A percentile compares a stretch with the other conserved stretches of the same genome.
Conservation (phyloP, 441 rosid genomes). For the Arabidopsis hybrid region DNA sequence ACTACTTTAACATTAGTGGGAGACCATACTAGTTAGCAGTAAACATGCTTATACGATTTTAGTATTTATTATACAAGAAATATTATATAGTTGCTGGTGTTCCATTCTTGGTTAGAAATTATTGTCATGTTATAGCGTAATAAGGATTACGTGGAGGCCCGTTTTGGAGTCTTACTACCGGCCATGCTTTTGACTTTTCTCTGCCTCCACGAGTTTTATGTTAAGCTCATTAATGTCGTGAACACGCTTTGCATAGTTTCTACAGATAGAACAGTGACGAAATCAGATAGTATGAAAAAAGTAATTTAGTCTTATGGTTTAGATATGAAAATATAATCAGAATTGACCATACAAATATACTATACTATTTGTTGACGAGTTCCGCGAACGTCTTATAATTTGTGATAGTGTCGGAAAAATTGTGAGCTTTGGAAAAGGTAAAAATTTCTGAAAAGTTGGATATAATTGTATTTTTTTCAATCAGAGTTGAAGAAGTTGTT, state of each 20-base stretch:
- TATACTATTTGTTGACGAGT: neutral
- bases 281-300: neutral
- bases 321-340: neutral
- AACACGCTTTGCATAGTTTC: constrained; percentile 32
- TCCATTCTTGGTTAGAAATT: neutral
- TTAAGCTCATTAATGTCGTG: constrained; percentile 34
- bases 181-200: constrained; percentile 39
- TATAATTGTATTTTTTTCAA: too few relatives aligned
- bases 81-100: too few relatives aligned
- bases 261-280: constrained; percentile 1
- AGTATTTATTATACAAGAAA: too few relatives aligned
- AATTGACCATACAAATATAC: neutral
- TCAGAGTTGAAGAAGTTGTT: too few relatives aligned
- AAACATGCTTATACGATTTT: neutral
- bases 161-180: constrained; percentile 35
- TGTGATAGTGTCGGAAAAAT: too few relatives aligned
- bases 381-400: too few relatives aligned
- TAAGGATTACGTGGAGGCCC: constrained; percentile 26
- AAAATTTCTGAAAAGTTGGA: too few relatives aligned
- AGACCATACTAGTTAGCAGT: neutral
- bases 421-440: too few relatives aligned
- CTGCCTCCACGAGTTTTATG: constrained; percentile 39
- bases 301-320: neutral
- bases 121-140: constrained; percentile 8
- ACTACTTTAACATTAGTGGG: neutral